These are phyloP conservation scores for Solanum paucissectum DNA, from an alignment of 257 asterid genomes.

Conservation along the genomic window DNA sequence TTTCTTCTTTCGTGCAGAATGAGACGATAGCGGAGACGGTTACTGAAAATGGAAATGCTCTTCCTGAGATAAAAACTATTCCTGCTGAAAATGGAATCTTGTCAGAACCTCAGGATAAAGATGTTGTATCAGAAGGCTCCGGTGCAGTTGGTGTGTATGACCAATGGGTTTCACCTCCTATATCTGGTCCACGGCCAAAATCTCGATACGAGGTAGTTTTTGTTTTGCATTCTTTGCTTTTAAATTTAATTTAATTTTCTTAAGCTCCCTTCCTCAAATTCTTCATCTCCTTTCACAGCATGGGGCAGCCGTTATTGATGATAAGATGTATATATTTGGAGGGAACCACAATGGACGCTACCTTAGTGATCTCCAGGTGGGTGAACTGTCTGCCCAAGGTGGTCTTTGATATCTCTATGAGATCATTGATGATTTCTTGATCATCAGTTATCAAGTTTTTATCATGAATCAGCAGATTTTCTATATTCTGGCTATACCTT, in stretches of 20 bases:
- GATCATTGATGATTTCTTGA: not conserved
- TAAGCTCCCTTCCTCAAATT: not conserved
- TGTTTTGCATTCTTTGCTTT: not conserved
- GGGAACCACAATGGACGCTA: constrained; percentile 97
- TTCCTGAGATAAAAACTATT: constrained; percentile 43
- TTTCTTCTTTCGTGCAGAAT: constrained; percentile 36
- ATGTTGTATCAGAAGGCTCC: constrained; percentile 57
- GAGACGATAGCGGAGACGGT: constrained; percentile 35
- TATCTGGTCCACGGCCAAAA: constrained; percentile 67
- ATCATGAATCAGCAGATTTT: not conserved
- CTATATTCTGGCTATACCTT: not conserved
- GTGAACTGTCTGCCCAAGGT: constrained; percentile 7
- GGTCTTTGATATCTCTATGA: constrained; percentile 5
- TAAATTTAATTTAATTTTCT: not conserved
- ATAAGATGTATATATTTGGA: constrained; percentile 87
- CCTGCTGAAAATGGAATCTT: constrained; percentile 59
- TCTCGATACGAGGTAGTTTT: constrained; percentile 83
- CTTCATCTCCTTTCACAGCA: constrained; percentile 39
- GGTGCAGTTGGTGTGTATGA: constrained; percentile 63
- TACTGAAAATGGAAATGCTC: constrained; percentile 44
- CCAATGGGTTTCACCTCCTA: constrained; percentile 78
- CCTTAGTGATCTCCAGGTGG: constrained; percentile 93
- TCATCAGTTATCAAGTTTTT: not conserved
- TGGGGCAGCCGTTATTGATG: constrained; percentile 83
- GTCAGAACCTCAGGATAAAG: constrained; percentile 72